Conservation (phyloP, 257 asterid species). For the Penstemon davidsonii region DNA sequence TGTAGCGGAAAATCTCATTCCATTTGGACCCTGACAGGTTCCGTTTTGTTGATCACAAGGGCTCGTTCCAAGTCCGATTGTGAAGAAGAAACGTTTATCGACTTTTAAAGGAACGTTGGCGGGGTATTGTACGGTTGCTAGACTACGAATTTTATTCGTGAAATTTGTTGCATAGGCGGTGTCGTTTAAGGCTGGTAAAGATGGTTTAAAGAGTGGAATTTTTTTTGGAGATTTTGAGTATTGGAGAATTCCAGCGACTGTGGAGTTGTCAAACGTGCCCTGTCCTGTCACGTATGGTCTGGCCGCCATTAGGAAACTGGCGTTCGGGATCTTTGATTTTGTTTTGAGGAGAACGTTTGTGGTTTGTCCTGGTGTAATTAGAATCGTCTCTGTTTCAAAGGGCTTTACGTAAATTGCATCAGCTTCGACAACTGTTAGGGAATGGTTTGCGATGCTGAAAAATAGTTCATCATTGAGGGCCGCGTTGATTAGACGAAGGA, state of each 20-base stretch:
- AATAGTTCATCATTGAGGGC: conserved; percentile 64
- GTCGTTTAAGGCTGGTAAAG: conserved; percentile 49
- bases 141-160: conserved; percentile 40
- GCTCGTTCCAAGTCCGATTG: conserved; percentile 53
- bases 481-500: conserved; percentile 64
- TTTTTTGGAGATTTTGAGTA: conserved; percentile 40
- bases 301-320: conserved; percentile 51
- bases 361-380: conserved; percentile 62
- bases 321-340: conserved; percentile 40
- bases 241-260: conserved; percentile 51
- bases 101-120: conserved; percentile 53
- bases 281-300: conserved; percentile 57
- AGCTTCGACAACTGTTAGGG: conserved; percentile 45
- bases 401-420: conserved; percentile 60
- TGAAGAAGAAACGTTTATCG: conserved; percentile 47
- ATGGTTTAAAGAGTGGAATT: conserved; percentile 40
- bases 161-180: conserved; percentile 48
- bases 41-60: conserved; percentile 45
- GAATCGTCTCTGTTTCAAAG: conserved; percentile 42
- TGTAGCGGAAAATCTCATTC: conserved; percentile 51
- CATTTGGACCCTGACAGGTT: conserved; percentile 65
- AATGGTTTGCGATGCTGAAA: conserved; percentile 59
- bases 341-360: conserved; percentile 50
- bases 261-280: conserved; percentile 61
- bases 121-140: conserved; percentile 47